Evolutionary conservation across 1,284 basidiomycete genomes (phyloP).

Genomic region (Fomitopsis palustris): DNA sequence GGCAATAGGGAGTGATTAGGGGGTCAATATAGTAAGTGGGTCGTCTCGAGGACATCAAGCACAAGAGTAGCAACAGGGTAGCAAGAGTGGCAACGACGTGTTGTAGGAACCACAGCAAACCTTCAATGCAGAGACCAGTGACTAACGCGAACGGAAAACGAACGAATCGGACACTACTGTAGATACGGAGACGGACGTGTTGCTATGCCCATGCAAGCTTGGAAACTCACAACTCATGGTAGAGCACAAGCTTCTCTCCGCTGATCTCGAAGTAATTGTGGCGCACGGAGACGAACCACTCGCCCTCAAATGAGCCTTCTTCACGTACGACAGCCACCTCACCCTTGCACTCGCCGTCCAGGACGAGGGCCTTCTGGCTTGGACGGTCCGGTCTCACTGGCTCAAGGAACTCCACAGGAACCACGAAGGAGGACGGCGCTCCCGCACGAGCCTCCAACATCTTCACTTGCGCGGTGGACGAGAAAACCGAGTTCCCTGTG

Average conservation of each 20-base stretch:
- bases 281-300: constrained; percentile 20
- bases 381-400: constrained; percentile 13
- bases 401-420: constrained; percentile 13
- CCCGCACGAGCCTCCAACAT: constrained; percentile 10
- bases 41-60: too few species aligned
- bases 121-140: too few species aligned
- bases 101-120: too few species aligned
- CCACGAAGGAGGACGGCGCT: constrained; percentile 1
- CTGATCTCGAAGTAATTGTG: constrained; percentile 17
- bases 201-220: not conserved
- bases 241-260: constrained; percentile 8
- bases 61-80: too few species aligned
- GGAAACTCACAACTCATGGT: not conserved
- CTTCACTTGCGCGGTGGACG: constrained; percentile 17
- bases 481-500: constrained; percentile 10
- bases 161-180: too few species aligned
- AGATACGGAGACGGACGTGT: too few species aligned
- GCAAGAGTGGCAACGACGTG: too few species aligned
- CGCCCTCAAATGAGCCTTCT: constrained; percentile 11
- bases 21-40: too few species aligned
- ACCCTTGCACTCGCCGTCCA: constrained; percentile 13
- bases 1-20: too few species aligned
- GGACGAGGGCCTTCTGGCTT: constrained; percentile 15
- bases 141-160: too few species aligned
- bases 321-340: constrained; percentile 15